Evolutionary conservation across 352 stramenopile genomes (phyloP).

Genomic region (Pythium rhizo-oryzae): DNA sequence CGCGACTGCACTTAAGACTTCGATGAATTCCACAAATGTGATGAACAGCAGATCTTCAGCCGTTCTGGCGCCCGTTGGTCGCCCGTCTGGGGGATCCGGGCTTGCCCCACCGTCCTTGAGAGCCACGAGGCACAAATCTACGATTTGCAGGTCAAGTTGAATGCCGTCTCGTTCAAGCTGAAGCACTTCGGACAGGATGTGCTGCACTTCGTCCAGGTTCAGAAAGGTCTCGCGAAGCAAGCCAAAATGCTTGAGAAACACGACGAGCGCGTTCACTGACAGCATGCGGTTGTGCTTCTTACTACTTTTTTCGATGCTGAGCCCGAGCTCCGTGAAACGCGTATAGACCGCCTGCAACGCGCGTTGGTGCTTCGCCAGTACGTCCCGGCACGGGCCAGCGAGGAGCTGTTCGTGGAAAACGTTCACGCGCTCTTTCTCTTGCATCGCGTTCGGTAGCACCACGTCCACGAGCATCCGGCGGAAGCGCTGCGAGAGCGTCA

Average conservation of each 20-base stretch:
- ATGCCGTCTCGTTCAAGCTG: constrained; percentile 67
- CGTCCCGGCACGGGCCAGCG: constrained; percentile 47
- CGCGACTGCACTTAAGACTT: constrained; percentile 54
- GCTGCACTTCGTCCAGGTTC: constrained; percentile 64
- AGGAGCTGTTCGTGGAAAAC: constrained; percentile 57
- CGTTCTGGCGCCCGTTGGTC: neutral
- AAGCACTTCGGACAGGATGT: constrained; percentile 60
- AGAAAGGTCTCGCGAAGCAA: constrained; percentile 61
- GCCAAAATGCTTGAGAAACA: constrained; percentile 52
- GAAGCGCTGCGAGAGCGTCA: constrained; percentile 45
- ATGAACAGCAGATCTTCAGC: constrained; percentile 41
- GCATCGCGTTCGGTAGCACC: constrained; percentile 56
- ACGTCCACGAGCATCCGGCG: constrained; percentile 54
- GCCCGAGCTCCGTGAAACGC: constrained; percentile 39
- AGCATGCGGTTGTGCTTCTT: constrained; percentile 38
- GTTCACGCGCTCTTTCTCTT: constrained; percentile 49
- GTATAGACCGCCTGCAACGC: constrained; percentile 46
- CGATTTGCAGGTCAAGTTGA: constrained; percentile 33
- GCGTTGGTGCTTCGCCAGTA: constrained; percentile 55
- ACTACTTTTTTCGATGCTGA: neutral
- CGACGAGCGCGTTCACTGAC: constrained; percentile 49
- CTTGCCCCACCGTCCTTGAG: neutral
- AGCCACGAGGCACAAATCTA: constrained; percentile 12
- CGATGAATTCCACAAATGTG: constrained; percentile 63
- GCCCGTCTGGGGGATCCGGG: neutral